Percentiles rank a stretch among this genome's conserved stretches.
Evolutionary conservation across 345 rosid species (phyloP).

Genomic region (Eucalyptus sp.): DNA sequence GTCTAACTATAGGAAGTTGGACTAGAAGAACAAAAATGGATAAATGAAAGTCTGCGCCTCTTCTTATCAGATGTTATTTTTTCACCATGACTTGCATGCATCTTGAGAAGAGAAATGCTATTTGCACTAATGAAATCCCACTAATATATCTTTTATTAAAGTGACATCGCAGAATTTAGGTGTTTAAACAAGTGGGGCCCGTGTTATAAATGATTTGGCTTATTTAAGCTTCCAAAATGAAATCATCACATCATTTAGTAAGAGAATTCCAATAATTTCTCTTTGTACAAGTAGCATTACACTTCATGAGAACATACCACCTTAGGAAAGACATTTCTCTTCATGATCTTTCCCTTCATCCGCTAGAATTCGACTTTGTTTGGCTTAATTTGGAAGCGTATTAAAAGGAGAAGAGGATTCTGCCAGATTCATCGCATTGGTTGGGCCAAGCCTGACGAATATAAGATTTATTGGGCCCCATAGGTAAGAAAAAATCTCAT

Average conservation of each 20-base stretch:
- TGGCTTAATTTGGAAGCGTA: not conserved
- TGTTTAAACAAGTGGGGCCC: not conserved
- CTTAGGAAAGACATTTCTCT: not conserved
- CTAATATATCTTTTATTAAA: not conserved
- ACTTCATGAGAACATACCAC: not conserved
- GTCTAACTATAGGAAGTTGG: not conserved
- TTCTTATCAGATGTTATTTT: not conserved
- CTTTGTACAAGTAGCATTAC: not conserved
- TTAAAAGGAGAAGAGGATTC: not conserved
- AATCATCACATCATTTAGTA: not conserved
- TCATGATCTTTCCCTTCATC: not conserved
- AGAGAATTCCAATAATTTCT: not conserved
- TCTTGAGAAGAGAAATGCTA: not conserved
- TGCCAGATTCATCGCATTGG: not conserved
- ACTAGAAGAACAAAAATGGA: not conserved
- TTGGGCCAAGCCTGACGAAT: not conserved
- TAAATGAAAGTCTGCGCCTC: not conserved
- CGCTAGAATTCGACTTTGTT: not conserved
- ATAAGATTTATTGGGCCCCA: not conserved
- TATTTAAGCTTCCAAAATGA: not conserved
- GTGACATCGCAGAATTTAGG: not conserved
- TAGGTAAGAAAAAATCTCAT: not conserved
- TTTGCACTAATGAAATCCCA: not conserved
- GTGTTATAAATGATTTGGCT: not conserved
- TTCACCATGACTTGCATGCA: not conserved